Base-by-base conservation (phyloP, 495 filamentous ascomycete species). In the Lichina pygmaea region DNA sequence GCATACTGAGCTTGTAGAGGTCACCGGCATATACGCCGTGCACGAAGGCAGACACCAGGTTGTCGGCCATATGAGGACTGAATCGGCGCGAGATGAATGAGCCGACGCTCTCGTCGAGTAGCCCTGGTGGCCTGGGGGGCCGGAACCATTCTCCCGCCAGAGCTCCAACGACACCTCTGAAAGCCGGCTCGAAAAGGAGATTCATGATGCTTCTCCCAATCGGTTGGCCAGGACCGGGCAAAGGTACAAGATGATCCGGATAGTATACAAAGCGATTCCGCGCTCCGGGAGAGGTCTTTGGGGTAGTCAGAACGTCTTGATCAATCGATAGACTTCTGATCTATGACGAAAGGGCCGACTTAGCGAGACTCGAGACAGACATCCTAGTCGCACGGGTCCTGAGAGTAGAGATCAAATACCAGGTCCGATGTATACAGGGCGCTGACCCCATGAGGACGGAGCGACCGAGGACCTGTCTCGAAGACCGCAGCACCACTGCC, bases 11-110 rank as follows among this genome's bases (percentile, higher is more conserved):
- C 54, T 77, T 66, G 53, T 78, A 71, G 37, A 92, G 72, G 61
- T 94, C 79, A 41, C 91, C 91, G n/a, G 84, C 91, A 53, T 86
- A 91, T 13, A 95, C 81, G 9, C 91, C 91, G 60, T 94, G 89
- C 24, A 78, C 56, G n/a, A 83, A 58, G 31, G 75, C 79, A 4
- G 82, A 92, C 3, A 76, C 55, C 2, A 94, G 24, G 50, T 92
- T 92, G 37, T 93, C 63, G 32, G 77, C 77, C 6, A 81, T 37
- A 3, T 65, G 54, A 8, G 63, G 57, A 33, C 69, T 65, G 33
- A 78, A 58, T 11, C 72, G 56, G 13, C 75, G 63, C 2, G 60
- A 56, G 16, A 84, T 61, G 54, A 81, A 93, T 0, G 68, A 62
- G 6, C 71, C 77, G 30, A 93, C 58, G 8, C 81, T 83, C 51